These are phyloP conservation scores for Apiospora marii DNA, from an alignment of 2,329 filamentous ascomycete genomes.

Conservation along the genomic window DNA sequence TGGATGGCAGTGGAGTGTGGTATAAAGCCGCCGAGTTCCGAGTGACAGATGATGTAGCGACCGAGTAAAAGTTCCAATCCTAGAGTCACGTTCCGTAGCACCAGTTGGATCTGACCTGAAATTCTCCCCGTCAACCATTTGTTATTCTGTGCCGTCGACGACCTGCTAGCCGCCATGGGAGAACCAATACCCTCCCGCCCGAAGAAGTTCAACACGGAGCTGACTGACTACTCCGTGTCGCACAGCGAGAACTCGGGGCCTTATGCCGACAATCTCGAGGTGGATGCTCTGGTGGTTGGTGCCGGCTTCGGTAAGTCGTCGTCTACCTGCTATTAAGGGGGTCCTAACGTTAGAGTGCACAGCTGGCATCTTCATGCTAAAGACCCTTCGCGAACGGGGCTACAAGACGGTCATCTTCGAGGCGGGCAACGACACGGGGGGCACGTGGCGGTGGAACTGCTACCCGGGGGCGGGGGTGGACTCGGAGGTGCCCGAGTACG, in stretches of 20 bases:
- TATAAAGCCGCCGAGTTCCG: background rate
- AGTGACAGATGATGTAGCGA: background rate
- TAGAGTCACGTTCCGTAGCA: background rate
- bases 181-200: background rate
- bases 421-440: constrained; percentile 46
- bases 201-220: constrained; percentile 52
- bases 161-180: background rate
- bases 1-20: background rate
- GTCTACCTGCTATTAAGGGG: constrained; percentile 25
- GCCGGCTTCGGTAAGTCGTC: constrained; percentile 50
- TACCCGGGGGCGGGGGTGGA: constrained; percentile 55
- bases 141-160: no score
- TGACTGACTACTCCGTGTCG: constrained; percentile 47
- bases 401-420: constrained; percentile 49
- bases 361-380: constrained; percentile 57
- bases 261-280: constrained; percentile 52
- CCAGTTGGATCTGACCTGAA: no score
- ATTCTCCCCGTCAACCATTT: background rate
- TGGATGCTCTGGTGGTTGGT: constrained; percentile 54
- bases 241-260: constrained; percentile 45
- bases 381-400: constrained; percentile 55
- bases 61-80: background rate
- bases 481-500: constrained; percentile 41
- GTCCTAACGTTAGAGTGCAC: background rate
- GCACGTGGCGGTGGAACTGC: constrained; percentile 53